These are phyloP conservation scores for Agrocybe chaxingu DNA, from an alignment of 768 basidiomycete genomes.

Conservation along the genomic window DNA sequence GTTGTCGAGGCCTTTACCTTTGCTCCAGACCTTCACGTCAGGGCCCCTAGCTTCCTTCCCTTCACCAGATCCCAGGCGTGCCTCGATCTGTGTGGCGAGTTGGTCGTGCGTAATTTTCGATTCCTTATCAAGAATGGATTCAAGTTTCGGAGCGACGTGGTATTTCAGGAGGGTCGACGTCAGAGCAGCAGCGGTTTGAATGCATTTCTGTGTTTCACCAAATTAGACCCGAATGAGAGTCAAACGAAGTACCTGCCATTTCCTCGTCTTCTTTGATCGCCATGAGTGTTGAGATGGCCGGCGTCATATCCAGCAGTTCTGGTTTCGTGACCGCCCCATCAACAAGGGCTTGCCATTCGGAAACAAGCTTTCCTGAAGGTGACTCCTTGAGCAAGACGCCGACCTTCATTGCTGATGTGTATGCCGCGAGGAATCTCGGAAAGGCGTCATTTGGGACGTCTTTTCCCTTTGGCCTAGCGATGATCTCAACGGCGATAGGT, in stretches of 20 bases:
- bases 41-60: conserved; percentile 76
- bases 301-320: conserved; percentile 75
- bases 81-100: conserved; percentile 83
- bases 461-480: conserved; percentile 77
- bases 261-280: conserved; percentile 92
- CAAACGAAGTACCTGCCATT: conserved; percentile 50
- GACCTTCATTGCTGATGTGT: conserved; percentile 60
- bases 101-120: conserved; percentile 87
- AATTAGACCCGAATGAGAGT: background rate
- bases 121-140: conserved; percentile 88
- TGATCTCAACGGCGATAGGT: conserved; percentile 67
- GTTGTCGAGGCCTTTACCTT: conserved; percentile 68
- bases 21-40: conserved; percentile 91
- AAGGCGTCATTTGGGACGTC: conserved; percentile 74
- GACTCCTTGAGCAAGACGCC: conserved; percentile 81
- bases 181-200: conserved; percentile 69
- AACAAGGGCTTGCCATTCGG: conserved; percentile 78
- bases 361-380: conserved; percentile 79
- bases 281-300: conserved; percentile 74
- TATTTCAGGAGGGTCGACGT: conserved; percentile 84
- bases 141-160: conserved; percentile 85
- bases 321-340: conserved; percentile 55
- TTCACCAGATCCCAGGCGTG: conserved; percentile 81
- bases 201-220: conserved; percentile 57
- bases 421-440: conserved; percentile 61